Evolutionary conservation across 2,329 filamentous ascomycete species (phyloP), one percentile per base, ranked within the genome.

Genomic region (Hymenotorrendiella dingleyae): DNA sequence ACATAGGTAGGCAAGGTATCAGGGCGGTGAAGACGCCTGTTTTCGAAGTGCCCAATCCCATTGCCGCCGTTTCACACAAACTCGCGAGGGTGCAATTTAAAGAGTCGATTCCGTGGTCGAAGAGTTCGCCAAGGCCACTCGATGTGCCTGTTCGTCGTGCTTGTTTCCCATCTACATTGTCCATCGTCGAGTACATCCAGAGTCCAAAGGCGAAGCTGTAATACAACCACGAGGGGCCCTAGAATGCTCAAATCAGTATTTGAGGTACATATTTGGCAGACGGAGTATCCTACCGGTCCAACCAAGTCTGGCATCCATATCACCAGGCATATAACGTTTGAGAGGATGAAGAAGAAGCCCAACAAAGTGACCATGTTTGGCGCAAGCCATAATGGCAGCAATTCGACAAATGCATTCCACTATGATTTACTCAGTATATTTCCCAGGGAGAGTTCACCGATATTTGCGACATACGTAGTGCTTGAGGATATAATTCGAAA

Each of bases 171-270:
- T 98, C 93, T 52, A 97, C 84, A 64, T 98, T 98, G 71, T 98
- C 93, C 84, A 98, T 90, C 11, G 93, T 98, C 56, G 93, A 94
- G 67, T 97, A 94, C 86, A 94, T 93, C 84, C 94, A 98, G 46
- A 98, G 76, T 29, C 93, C 93, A 53, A 94, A 78, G 1, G 90
- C 91, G 64, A 97, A 97, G 67, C 88, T 95, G 63, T 87, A 94
- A 70, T 95, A 97, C 16, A 97, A 66, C 91, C 93, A 97, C 58
- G 83, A 76, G 7, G 90, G 89, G 16, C 82, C 87, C 82, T 93
- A 60, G n/a, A n/a, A n/a, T n/a, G 20, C 19, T 20, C 6, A 4
- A 22, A 43, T 57, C 43, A 56, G 52, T 16, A 47, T 37, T 33
- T 28, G 20, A n/a, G 2, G 7, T 27, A 36, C 45, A 42, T 21